Evolutionary conservation across 2,329 filamentous ascomycete genomes (phyloP).

Genomic region (Penicillium paneum): DNA sequence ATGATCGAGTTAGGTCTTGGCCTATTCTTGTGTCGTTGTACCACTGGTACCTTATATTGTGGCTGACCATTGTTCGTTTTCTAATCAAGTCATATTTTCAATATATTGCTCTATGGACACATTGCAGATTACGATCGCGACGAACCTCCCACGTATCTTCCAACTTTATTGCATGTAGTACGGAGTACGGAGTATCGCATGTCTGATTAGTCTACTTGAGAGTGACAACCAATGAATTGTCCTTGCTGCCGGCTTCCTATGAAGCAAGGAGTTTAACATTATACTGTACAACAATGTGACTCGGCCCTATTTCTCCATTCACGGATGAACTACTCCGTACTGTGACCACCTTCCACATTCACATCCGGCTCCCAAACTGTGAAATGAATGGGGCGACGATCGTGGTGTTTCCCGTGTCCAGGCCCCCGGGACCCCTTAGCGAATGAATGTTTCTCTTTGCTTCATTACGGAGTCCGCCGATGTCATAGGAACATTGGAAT

Average conservation of each 20-base stretch:
- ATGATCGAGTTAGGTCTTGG: neutral
- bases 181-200: neutral
- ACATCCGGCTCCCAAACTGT: neutral
- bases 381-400: conserved; percentile 6
- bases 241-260: neutral
- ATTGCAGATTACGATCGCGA: neutral
- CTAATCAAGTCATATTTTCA: neutral
- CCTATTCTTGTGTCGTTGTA: neutral
- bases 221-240: neutral
- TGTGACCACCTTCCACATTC: neutral
- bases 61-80: neutral
- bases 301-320: neutral
- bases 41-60: neutral
- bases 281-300: neutral
- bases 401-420: conserved; percentile 16
- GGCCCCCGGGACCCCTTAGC: conserved; percentile 8
- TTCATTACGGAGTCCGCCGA: neutral
- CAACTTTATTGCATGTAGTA: neutral
- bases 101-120: neutral
- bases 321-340: neutral
- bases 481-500: neutral
- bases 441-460: neutral
- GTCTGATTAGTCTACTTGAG: neutral
- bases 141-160: neutral
- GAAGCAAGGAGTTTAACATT: neutral